These are phyloP conservation scores for Saccharomycopsis microspora DNA, from an alignment of 805 yeast species.

Conservation along the genomic window DNA sequence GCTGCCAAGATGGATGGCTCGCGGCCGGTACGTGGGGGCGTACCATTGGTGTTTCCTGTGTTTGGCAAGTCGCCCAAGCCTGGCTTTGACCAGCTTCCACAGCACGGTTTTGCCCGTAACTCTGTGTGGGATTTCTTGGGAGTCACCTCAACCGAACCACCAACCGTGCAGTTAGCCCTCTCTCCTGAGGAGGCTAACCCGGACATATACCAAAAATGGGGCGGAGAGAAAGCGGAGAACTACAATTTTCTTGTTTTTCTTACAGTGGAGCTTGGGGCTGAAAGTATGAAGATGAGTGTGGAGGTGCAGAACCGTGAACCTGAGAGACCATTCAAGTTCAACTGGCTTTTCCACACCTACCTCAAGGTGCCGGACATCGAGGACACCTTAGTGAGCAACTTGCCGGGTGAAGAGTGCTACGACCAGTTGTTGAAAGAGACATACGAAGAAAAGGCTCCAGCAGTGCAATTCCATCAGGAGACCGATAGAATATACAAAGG, in stretches of 20 bases:
- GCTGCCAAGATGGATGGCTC: conserved; percentile 85
- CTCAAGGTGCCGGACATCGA: conserved; percentile 65
- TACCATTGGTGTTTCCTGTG: conserved; percentile 91
- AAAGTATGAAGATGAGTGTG: conserved; percentile 52
- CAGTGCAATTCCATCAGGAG: conserved; percentile 62
- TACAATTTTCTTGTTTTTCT: conserved; percentile 71
- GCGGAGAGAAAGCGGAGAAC: conserved; percentile 21
- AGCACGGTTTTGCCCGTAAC: conserved; percentile 93
- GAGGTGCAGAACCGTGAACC: conserved; percentile 65
- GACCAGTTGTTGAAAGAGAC: conserved; percentile 64
- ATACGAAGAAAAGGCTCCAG: conserved; percentile 66
- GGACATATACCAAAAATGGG: conserved; percentile 52
- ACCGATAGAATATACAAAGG: conserved; percentile 74
- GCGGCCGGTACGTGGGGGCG: conserved; percentile 94
- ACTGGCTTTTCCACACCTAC: conserved; percentile 93
- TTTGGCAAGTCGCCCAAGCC: conserved; percentile 67
- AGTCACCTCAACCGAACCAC: conserved; percentile 62
- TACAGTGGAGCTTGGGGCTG: conserved; percentile 50
- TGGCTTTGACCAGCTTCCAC: conserved; percentile 60
- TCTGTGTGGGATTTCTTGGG: conserved; percentile 92
- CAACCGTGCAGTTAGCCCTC: conserved; percentile 74
- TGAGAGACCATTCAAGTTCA: conserved; percentile 59
- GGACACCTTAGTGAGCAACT: conserved; percentile 65
- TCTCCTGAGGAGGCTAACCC: conserved; percentile 72
- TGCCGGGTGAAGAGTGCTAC: conserved; percentile 58